Percentiles rank a stretch among this genome's conserved stretches.
phyloP scores from a whole-genome alignment of 2,329 filamentous ascomycete genomes.

The Chrysoporthe austroafricana region DNA sequence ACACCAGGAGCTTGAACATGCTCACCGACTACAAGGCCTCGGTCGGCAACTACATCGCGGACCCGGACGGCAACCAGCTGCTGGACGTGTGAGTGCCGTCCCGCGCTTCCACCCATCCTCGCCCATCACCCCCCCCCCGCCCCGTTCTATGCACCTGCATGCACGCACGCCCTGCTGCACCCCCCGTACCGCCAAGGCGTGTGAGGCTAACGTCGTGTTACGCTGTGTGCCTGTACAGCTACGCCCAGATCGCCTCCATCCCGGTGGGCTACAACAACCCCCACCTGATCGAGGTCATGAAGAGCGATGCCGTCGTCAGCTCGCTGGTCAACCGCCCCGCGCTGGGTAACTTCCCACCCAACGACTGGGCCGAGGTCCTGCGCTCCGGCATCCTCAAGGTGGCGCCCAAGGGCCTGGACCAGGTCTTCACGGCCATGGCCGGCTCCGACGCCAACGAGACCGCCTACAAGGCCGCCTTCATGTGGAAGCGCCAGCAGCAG shows the following conservation, averaged over 20 bases:
- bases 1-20: constrained; percentile 85
- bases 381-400: constrained; percentile 80
- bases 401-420: constrained; percentile 80
- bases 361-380: constrained; percentile 81
- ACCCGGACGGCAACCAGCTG: constrained; percentile 71
- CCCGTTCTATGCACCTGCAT: constrained; percentile 4
- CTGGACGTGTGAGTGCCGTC: constrained; percentile 66
- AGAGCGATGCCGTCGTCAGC: constrained; percentile 76
- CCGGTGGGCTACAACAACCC: constrained; percentile 93
- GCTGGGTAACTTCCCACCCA: constrained; percentile 86
- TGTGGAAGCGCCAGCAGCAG: constrained; percentile 82
- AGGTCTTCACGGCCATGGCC: constrained; percentile 89
- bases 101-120: background rate
- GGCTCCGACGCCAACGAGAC: constrained; percentile 94
- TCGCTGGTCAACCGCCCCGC: constrained; percentile 88
- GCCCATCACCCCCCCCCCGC: background rate
- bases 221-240: constrained; percentile 49
- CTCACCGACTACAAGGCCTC: constrained; percentile 75
- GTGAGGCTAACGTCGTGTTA: constrained; percentile 14
- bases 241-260: constrained; percentile 92
- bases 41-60: constrained; percentile 79
- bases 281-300: constrained; percentile 68
- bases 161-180: no score
- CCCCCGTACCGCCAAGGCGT: background rate
- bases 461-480: constrained; percentile 94